Conservation (phyloP, 495 filamentous ascomycete genomes). For the Articulospora tetracladia region DNA sequence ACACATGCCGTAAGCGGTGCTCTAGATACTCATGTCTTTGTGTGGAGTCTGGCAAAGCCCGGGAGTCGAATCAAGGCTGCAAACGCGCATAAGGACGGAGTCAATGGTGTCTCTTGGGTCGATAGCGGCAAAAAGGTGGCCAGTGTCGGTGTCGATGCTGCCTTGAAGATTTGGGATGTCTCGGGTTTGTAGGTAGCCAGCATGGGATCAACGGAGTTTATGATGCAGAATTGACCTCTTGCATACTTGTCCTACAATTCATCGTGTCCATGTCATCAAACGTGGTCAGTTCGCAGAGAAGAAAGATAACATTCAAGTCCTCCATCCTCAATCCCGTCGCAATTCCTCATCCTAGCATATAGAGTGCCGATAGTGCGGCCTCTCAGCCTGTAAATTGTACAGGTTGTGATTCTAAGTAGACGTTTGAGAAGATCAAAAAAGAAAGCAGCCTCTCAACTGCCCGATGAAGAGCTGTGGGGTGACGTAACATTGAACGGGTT, state of each 20-base stretch:
- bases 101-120: slow-evolving; percentile 84
- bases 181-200: slow-evolving; percentile 37
- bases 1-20: slow-evolving; percentile 79
- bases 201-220: neutral
- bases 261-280: too few species aligned
- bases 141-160: slow-evolving; percentile 80
- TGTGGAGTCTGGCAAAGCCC: slow-evolving; percentile 85
- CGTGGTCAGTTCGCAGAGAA: too few species aligned
- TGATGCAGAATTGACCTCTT: neutral
- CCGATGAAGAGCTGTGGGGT: neutral
- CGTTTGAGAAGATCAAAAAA: neutral
- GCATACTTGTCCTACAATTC: too few species aligned
- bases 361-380: too few species aligned
- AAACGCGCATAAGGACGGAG: slow-evolving; percentile 93
- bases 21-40: slow-evolving; percentile 84
- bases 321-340: too few species aligned
- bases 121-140: slow-evolving; percentile 64
- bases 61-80: slow-evolving; percentile 72
- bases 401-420: too few species aligned
- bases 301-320: too few species aligned
- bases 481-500: neutral
- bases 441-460: neutral
- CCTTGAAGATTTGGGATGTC: slow-evolving; percentile 86
- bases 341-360: too few species aligned
- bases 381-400: too few species aligned